Base-by-base conservation (phyloP, 1,139 yeast species). In the Suhomyces maxii region DNA sequence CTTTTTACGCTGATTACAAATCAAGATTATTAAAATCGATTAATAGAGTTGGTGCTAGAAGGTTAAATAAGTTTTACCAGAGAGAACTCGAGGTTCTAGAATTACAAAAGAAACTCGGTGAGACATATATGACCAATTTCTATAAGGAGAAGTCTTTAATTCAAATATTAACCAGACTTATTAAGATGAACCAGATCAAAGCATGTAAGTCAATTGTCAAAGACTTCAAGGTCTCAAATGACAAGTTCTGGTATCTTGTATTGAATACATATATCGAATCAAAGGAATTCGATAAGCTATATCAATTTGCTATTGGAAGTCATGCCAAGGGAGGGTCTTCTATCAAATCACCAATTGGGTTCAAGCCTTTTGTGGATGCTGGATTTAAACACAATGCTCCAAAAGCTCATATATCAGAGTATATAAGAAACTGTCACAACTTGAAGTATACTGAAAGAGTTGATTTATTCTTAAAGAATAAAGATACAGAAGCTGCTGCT, bases 281-380 rank as follows among this genome's bases (percentile, higher is more conserved):
- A 2, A 72, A 78, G 7, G 83, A 84, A 42, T 88, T 86, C 71
- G 87, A 83, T 28, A 83, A 80, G 41, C 64, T 91, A 34, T 79
- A 71, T 50, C 74, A 73, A 47, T 77, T 78, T 54, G 63, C 71
- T 28, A 60, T 68, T 7, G 59, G 58, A 10, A 49, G 64, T 3
- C 52, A 57, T 6, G 26, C 39, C 7, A 28, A 28, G 7, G 51
- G 54, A 33, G 51, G 56, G 30, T 45, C 53, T 1, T 46, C 52
- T n/a, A 73, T 76, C 46, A 83, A 79, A 55, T 79, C 95, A 0
- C 89, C 91, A 0, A 86, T 89, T 46, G 95, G 95, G 0, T 86
- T 84, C 53, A 77, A 76, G 51, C 82, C 85, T 2, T 83, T 89
- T 53, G 86, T 76, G 41, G 72, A 77, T 10, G 75, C 78, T 34